phyloP scores from a whole-genome alignment of 1,139 yeast species.

The Saccharomycopsis hybrid region DNA sequence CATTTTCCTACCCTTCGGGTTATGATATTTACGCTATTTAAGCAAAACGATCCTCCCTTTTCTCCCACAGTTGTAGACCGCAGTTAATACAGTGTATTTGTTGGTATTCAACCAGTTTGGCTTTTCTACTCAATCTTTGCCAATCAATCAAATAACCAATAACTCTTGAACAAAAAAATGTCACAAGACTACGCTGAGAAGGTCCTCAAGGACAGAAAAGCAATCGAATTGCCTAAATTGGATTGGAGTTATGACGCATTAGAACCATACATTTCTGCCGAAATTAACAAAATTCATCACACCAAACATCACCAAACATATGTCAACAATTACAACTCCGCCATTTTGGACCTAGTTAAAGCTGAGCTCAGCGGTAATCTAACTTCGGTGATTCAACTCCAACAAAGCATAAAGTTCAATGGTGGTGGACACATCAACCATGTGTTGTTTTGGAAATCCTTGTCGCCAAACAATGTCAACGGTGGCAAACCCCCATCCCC shows the following conservation, averaged over 20 bases:
- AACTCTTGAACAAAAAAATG: too few relatives aligned
- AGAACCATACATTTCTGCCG: slow-evolving; percentile 86
- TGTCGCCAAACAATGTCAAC: slow-evolving; percentile 74
- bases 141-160: too few relatives aligned
- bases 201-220: slow-evolving; percentile 38
- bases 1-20: too few relatives aligned
- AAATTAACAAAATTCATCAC: slow-evolving; percentile 87
- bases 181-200: too few relatives aligned
- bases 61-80: too few relatives aligned
- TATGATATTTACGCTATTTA: too few relatives aligned
- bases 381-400: slow-evolving; percentile 58
- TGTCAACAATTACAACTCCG: slow-evolving; percentile 81
- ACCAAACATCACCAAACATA: slow-evolving; percentile 93
- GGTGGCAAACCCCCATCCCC: slow-evolving; percentile 79
- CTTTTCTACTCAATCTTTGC: too few relatives aligned
- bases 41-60: too few relatives aligned
- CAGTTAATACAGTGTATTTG: too few relatives aligned
- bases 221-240: slow-evolving; percentile 76
- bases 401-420: slow-evolving; percentile 82
- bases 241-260: slow-evolving; percentile 84
- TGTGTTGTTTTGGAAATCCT: slow-evolving; percentile 82
- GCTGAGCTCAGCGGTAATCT: slow-evolving; percentile 63
- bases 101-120: too few relatives aligned
- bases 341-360: slow-evolving; percentile 70
- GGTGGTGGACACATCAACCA: slow-evolving; percentile 95